Evolutionary conservation across 176 grass and related monocot genomes (phyloP), one percentile per base, ranked within the genome.

Genomic region (Echinochloa phyllopogon): DNA sequence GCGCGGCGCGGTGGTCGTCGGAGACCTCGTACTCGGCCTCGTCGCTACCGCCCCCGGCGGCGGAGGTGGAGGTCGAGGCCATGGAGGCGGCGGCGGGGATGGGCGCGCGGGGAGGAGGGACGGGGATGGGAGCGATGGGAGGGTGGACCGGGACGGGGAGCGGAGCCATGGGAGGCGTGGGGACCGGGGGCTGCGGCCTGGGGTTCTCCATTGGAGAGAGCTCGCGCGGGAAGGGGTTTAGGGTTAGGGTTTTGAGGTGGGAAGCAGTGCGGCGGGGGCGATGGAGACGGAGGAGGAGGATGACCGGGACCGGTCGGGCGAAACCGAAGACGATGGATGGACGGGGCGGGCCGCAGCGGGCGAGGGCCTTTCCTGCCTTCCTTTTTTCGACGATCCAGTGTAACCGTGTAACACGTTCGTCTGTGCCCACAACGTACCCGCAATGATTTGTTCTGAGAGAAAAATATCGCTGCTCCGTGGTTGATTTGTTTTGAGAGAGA

Each of bases 11-110:
- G 85, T 90, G 88, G 63, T 94, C 95, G 10, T 98, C 95, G 8
- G 91, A 98, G 51, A 98, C 51, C 76, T 93, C 95, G 66, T 98
- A 95, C 15, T 88, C 82, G 65, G 52, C 79, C n/a, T 89, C 94
- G 3, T 79, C 88, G 3, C 65, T 85, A n/a, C 67, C 72, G 10
- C 65, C 74, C 25, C 51, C 66, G 41, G 77, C 25, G 25, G 70
- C 24, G 36, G 59, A 16, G 9, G 59, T 38, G 24, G 75, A 29
- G 66, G 77, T 38, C 64, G 79, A 66, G 67, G 81, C 76, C 60
- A 38, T 47, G 21, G 68, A 71, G n/a, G 85, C 41, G 6, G 79
- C 36, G 33, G 80, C 20, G 39, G 67, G 10, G 12, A 80, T 55
- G 1, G 81, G 65, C 10, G 78, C 57, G 25, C 82, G 85, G 65